Percentiles rank a stretch among this genome's conserved stretches.
Evolutionary conservation across 495 filamentous ascomycete genomes (phyloP).

Genomic region (Lasiosphaeria ovina): DNA sequence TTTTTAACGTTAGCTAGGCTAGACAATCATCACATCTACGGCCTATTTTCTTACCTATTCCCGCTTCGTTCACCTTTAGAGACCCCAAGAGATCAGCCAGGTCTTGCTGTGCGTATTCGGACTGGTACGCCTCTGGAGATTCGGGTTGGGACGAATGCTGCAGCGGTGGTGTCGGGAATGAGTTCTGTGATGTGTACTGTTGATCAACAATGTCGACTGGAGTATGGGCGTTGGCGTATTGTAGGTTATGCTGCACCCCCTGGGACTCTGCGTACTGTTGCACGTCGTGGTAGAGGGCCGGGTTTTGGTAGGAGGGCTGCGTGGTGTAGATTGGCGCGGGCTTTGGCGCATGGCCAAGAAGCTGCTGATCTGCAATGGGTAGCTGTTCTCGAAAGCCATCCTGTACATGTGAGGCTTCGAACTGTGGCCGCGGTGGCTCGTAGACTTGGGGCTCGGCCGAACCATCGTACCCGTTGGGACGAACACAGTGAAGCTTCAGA

Average conservation of each 20-base stretch:
- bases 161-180: conserved; percentile 56
- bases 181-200: conserved; percentile 40
- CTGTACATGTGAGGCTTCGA: conserved; percentile 44
- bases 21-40: neutral
- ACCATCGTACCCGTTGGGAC: conserved; percentile 86
- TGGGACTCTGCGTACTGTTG: conserved; percentile 44
- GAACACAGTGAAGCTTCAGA: conserved; percentile 88
- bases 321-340: conserved; percentile 36
- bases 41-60: conserved; percentile 66
- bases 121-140: conserved; percentile 52
- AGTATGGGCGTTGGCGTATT: conserved; percentile 49
- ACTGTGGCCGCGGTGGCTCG: conserved; percentile 45
- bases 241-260: conserved; percentile 43
- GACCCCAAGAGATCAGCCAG: conserved; percentile 81
- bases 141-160: conserved; percentile 47
- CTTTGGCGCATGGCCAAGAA: conserved; percentile 35
- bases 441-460: conserved; percentile 50
- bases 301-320: conserved; percentile 39
- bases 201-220: conserved; percentile 50
- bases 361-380: conserved; percentile 44
- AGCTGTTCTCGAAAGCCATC: conserved; percentile 57
- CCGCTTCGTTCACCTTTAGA: conserved; percentile 81
- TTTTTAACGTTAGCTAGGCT: conserved; percentile 14
- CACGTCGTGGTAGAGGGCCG: conserved; percentile 44
- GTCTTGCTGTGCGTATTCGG: conserved; percentile 68